Conservation (phyloP, 2,329 filamentous ascomycete species). For the Seiridium unicorne region DNA sequence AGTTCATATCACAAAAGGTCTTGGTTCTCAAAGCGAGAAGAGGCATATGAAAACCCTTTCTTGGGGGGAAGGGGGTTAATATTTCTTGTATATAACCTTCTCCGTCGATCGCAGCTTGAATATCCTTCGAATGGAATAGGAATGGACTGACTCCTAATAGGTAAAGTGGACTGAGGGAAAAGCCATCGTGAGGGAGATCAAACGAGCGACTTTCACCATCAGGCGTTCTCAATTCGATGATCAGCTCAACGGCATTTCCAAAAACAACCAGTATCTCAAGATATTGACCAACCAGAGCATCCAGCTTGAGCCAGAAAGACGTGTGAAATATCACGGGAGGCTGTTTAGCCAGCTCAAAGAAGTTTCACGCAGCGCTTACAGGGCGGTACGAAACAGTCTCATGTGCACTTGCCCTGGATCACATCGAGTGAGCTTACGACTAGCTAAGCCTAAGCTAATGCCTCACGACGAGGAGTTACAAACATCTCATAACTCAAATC, state of each 20-base stretch:
- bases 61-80: too few relatives aligned
- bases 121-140: too few relatives aligned
- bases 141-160: too few relatives aligned
- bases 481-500: neutral
- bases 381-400: neutral
- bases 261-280: neutral
- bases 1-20: too few relatives aligned
- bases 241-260: neutral
- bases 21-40: too few relatives aligned
- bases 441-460: neutral
- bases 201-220: too few relatives aligned
- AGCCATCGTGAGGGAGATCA: too few relatives aligned
- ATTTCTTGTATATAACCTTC: too few relatives aligned
- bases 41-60: too few relatives aligned
- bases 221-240: neutral
- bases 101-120: too few relatives aligned
- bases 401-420: neutral
- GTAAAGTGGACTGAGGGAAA: too few relatives aligned
- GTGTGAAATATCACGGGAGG: neutral
- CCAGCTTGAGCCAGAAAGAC: slow-evolving; percentile 1
- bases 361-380: neutral
- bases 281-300: slow-evolving; percentile 2
- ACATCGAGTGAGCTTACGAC: neutral
- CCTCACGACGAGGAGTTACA: neutral
- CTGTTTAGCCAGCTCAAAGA: slow-evolving; percentile 2